phyloP scores from a whole-genome alignment of 2,329 filamentous ascomycete genomes.

The Meredithiella fracta region DNA sequence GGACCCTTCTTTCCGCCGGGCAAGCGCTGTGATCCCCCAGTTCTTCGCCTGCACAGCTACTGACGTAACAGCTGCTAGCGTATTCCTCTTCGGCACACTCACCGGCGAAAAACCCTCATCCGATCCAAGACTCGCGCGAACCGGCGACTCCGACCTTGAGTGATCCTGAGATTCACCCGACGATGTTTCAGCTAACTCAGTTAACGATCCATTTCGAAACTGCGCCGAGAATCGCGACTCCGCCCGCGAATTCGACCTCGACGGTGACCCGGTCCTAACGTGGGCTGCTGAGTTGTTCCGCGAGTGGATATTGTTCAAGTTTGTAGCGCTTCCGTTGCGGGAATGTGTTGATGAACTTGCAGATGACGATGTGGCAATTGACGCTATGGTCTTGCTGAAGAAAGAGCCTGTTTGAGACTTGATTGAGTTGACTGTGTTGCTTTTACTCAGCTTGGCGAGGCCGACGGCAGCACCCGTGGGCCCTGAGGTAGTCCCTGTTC shows the following conservation, averaged over 20 bases:
- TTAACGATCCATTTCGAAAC: background rate
- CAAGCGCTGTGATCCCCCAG: slow-evolving; percentile 42
- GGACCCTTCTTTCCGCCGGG: slow-evolving; percentile 28
- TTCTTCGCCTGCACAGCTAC: slow-evolving; percentile 39
- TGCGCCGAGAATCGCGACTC: background rate
- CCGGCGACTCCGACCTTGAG: background rate
- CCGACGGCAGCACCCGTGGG: background rate
- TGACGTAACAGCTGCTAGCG: slow-evolving; percentile 38
- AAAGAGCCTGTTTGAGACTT: slow-evolving; percentile 13
- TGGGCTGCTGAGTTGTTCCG: background rate
- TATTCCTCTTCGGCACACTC: slow-evolving; percentile 16
- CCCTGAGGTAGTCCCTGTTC: background rate
- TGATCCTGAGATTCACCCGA: background rate
- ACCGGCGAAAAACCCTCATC: background rate
- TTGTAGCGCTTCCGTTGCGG: background rate
- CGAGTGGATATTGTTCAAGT: background rate
- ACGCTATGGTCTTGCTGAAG: slow-evolving; percentile 9
- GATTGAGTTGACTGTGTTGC: slow-evolving; percentile 5
- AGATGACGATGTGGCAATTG: background rate
- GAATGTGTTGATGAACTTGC: background rate
- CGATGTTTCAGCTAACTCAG: slow-evolving; percentile 1
- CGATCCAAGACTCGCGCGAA: background rate
- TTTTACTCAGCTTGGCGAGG: slow-evolving; percentile 4
- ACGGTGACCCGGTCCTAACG: background rate
- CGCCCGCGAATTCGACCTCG: slow-evolving; percentile 4